Conservation (phyloP, 176 grass and related monocot species). For the Musa schizocarpa region DNA sequence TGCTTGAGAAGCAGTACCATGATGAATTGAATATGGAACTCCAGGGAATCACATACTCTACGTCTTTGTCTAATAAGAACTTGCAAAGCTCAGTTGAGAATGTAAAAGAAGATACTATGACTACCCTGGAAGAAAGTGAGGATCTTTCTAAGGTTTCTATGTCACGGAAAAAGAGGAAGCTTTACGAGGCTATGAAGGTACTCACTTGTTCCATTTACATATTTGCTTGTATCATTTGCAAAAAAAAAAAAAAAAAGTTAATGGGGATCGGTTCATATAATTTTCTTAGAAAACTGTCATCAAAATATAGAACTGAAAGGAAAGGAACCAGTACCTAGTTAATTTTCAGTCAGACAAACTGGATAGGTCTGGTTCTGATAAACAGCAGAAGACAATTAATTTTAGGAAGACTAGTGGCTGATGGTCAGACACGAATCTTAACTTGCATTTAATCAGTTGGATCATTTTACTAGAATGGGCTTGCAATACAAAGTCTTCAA, state of each 20-base stretch:
- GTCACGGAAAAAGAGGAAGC: constrained; percentile 52
- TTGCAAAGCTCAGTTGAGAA: constrained; percentile 24
- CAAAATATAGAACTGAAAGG: background rate
- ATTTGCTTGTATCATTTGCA: background rate
- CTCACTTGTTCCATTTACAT: background rate
- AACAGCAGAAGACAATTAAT: no score
- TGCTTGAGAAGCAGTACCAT: constrained; percentile 78
- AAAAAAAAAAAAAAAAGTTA: no score
- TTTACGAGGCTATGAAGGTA: constrained; percentile 79
- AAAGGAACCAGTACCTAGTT: background rate
- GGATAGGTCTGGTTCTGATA: no score
- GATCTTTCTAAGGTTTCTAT: constrained; percentile 29
- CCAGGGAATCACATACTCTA: constrained; percentile 49
- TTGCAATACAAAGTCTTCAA: no score
- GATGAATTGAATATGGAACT: constrained; percentile 87
- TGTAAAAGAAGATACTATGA: constrained; percentile 27
- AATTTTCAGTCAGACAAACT: no score
- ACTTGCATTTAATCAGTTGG: no score
- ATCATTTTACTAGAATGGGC: no score
- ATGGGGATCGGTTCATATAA: background rate
- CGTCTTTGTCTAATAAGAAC: constrained; percentile 43
- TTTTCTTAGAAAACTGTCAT: background rate
- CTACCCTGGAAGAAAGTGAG: constrained; percentile 2
- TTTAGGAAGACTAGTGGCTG: no score
- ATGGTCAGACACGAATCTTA: no score